Conservation (phyloP, 1,284 basidiomycete species). For the Cutaneotrichosporon daszewskae region DNA sequence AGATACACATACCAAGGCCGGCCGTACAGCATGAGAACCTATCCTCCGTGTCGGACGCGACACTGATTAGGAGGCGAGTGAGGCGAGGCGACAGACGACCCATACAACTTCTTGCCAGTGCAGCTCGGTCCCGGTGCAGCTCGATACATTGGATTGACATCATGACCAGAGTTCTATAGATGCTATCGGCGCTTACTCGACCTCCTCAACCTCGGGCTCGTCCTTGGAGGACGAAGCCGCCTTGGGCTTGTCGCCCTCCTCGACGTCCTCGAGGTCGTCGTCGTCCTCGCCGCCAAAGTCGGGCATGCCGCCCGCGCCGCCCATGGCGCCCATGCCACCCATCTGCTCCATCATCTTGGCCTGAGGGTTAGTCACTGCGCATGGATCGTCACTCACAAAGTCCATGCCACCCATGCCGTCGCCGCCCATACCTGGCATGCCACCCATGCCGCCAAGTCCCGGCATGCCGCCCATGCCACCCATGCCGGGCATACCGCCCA, state of each 20-base stretch:
- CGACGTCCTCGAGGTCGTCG: conserved; percentile 24
- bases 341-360: conserved; percentile 47
- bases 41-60: no score
- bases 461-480: conserved; percentile 38
- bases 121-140: no score
- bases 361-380: conserved; percentile 3
- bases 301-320: conserved; percentile 31
- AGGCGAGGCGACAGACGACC: no score
- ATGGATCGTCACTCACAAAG: conserved; percentile 18
- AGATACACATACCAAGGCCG: no score
- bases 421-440: conserved; percentile 40
- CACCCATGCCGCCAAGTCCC: conserved; percentile 26
- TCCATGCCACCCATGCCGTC: conserved; percentile 53
- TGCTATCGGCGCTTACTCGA: conserved; percentile 33
- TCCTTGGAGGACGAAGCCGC: conserved; percentile 21
- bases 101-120: no score
- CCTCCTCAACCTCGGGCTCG: conserved; percentile 27
- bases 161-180: background rate
- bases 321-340: conserved; percentile 36
- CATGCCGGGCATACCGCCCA: conserved; percentile 39
- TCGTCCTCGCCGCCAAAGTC: conserved; percentile 40
- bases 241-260: conserved; percentile 51
- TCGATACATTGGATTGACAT: no score
- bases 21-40: no score
- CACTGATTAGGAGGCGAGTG: no score